These are phyloP conservation scores for Annulohypoxylon bovei DNA, from an alignment of 495 filamentous ascomycete genomes.

Conservation along the genomic window DNA sequence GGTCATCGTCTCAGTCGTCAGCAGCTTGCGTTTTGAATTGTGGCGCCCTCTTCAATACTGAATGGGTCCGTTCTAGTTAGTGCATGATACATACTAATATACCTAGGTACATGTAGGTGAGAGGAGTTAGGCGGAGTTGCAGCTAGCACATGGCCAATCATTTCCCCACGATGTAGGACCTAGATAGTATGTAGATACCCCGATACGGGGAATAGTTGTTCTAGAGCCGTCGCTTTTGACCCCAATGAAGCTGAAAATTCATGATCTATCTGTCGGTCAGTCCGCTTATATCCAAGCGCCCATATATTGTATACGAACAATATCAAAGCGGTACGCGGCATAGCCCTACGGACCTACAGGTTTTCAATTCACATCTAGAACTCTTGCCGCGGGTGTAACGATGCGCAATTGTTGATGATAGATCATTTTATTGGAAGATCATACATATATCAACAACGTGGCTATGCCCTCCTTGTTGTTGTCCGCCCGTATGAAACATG, in stretches of 20 bases:
- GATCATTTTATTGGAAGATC: neutral
- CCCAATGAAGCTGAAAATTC: slow-evolving; percentile 17
- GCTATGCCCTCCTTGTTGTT: slow-evolving; percentile 13
- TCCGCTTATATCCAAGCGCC: slow-evolving; percentile 9
- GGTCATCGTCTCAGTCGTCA: slow-evolving; percentile 2
- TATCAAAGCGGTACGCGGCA: slow-evolving; percentile 7
- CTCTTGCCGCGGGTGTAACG: neutral
- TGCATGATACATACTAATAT: neutral
- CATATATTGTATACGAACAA: slow-evolving; percentile 1
- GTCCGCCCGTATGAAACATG: neutral
- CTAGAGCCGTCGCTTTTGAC: slow-evolving; percentile 2
- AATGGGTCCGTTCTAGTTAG: neutral
- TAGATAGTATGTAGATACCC: neutral
- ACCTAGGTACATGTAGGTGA: neutral
- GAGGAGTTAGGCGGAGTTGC: neutral
- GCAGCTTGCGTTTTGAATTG: slow-evolving; percentile 3
- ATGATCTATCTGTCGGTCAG: slow-evolving; percentile 23
- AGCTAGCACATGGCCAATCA: slow-evolving; percentile 23
- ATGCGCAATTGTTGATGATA: neutral
- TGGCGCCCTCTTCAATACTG: neutral
- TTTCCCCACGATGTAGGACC: slow-evolving; percentile 12
- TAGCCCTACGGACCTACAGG: neutral
- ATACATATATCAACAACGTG: neutral
- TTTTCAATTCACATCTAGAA: neutral
- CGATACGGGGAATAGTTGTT: slow-evolving; percentile 11